Percentiles rank a stretch among this genome's conserved stretches.
These are phyloP conservation scores for Jatropha multifida DNA, from an alignment of 441 rosid genomes.

Conservation along the genomic window DNA sequence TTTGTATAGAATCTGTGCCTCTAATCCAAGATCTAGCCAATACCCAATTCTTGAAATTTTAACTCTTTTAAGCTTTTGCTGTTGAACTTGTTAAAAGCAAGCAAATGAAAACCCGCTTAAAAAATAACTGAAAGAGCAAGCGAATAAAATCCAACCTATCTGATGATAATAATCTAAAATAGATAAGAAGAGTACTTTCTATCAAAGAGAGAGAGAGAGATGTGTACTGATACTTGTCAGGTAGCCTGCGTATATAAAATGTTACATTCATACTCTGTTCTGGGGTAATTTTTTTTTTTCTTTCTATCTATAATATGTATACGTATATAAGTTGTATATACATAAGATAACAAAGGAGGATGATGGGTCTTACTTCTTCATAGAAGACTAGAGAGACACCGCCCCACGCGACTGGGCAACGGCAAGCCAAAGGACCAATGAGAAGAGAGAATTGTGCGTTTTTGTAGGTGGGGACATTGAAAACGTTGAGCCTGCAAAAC, in stretches of 20 bases:
- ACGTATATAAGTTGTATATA: not conserved
- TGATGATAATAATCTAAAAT: not conserved
- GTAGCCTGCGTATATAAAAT: not conserved
- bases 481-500: not conserved
- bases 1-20: conserved; percentile 21
- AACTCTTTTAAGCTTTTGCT: conserved; percentile 13
- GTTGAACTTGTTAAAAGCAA: conserved; percentile 12
- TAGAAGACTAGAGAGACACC: conserved; percentile 5
- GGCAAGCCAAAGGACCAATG: conserved; percentile 33
- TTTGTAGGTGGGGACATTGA: conserved; percentile 35
- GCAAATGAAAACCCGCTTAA: not conserved
- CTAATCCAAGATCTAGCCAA: conserved; percentile 39
- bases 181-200: not conserved
- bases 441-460: conserved; percentile 31
- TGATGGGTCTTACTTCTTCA: not conserved
- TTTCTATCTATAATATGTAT: not conserved
- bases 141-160: not conserved
- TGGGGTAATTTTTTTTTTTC: not conserved
- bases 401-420: conserved; percentile 31
- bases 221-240: not conserved
- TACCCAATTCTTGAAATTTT: conserved; percentile 22
- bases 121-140: not conserved
- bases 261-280: not conserved
- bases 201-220: not conserved
- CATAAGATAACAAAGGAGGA: not conserved